Percentiles rank a stretch among this genome's conserved stretches.
phyloP scores from a whole-genome alignment of 2,329 filamentous ascomycete genomes.

The Incumbomyces delicatus region DNA sequence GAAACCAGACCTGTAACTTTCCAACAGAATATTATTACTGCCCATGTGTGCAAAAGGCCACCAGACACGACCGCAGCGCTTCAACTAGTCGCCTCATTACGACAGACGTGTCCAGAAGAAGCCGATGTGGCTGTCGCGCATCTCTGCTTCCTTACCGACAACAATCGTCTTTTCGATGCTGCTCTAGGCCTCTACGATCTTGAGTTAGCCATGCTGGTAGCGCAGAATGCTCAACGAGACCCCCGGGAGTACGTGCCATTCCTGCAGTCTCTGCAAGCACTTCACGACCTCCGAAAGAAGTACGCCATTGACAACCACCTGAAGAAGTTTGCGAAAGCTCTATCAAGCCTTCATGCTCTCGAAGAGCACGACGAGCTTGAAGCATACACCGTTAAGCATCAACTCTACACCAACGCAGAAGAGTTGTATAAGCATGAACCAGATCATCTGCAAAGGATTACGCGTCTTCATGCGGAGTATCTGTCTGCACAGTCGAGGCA shows the following conservation, averaged over 20 bases:
- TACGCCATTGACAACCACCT: conserved; percentile 88
- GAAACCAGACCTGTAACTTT: conserved; percentile 42
- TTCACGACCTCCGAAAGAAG: conserved; percentile 59
- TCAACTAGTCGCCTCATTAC: conserved; percentile 63
- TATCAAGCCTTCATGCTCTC: conserved; percentile 64
- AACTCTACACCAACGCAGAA: conserved; percentile 68
- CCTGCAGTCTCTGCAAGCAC: conserved; percentile 71
- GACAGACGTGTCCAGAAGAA: conserved; percentile 44
- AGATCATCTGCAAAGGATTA: conserved; percentile 56
- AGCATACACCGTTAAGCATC: conserved; percentile 67
- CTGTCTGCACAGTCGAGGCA: conserved; percentile 66
- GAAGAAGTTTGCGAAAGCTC: conserved; percentile 63
- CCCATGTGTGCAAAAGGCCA: conserved; percentile 85
- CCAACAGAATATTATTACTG: conserved; percentile 86
- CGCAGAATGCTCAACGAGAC: conserved; percentile 92
- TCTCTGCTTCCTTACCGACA: conserved; percentile 93
- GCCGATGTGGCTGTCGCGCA: conserved; percentile 89
- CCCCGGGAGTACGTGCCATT: conserved; percentile 93
- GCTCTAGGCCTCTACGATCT: conserved; percentile 86
- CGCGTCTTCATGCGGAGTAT: conserved; percentile 66
- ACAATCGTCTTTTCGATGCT: conserved; percentile 82
- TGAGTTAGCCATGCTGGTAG: conserved; percentile 78
- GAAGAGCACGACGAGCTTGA: conserved; percentile 68
- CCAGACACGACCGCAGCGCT: conserved; percentile 83
- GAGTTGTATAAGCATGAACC: conserved; percentile 75